Percentiles rank a stretch among this genome's conserved stretches.
phyloP scores from a whole-genome alignment of 257 asterid genomes.

The Verbascum thapsus region DNA sequence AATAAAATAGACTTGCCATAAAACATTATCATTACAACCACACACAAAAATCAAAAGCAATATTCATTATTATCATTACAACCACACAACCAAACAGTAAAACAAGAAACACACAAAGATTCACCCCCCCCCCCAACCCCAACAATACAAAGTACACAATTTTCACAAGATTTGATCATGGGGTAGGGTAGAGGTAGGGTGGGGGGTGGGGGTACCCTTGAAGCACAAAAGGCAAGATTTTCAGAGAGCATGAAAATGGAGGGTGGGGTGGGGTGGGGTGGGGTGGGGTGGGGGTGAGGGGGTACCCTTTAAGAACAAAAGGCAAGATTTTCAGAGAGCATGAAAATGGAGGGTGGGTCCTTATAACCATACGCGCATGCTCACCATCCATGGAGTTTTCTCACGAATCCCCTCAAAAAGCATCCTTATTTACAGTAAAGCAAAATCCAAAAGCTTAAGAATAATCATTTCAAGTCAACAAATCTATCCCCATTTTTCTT shows the following conservation, averaged over 20 bases:
- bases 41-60: constrained; percentile 23
- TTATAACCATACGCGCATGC: constrained; percentile 71
- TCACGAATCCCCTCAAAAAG: no score
- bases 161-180: constrained; percentile 43
- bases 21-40: constrained; percentile 29
- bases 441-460: constrained; percentile 32
- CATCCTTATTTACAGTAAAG: constrained; percentile 44
- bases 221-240: constrained; percentile 27
- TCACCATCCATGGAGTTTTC: constrained; percentile 53
- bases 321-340: constrained; percentile 34
- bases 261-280: no score
- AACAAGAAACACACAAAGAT: constrained; percentile 10
- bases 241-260: constrained; percentile 39
- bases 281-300: no score
- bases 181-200: no score
- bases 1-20: no score
- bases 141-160: constrained; percentile 21
- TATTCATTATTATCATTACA: constrained; percentile 34
- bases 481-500: constrained; percentile 33
- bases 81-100: constrained; percentile 6
- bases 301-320: constrained; percentile 17
- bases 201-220: constrained; percentile 16
- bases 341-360: constrained; percentile 55
- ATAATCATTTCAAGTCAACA: constrained; percentile 49
- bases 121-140: not conserved